phyloP scores from a whole-genome alignment of 139 green algal genomes.

The Chlamydomonas incerta region DNA sequence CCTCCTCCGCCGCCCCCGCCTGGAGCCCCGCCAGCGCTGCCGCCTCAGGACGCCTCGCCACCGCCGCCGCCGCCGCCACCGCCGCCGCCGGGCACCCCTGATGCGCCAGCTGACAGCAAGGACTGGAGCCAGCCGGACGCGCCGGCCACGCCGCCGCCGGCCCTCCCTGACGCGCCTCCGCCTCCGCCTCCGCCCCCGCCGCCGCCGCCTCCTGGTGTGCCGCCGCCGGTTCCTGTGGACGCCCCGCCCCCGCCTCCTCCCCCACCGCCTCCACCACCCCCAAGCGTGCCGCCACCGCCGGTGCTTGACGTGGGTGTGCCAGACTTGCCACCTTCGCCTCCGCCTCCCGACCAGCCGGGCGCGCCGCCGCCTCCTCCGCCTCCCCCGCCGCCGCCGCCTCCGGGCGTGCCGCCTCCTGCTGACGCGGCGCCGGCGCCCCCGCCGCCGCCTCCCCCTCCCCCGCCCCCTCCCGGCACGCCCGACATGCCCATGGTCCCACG shows the following conservation, averaged over 20 bases:
- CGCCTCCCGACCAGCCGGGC: background rate
- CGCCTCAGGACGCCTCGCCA: background rate
- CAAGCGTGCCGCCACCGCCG: background rate
- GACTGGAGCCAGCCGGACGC: too few species aligned
- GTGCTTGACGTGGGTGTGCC: background rate
- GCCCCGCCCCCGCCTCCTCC: background rate
- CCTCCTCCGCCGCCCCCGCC: constrained; percentile 12
- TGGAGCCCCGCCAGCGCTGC: background rate
- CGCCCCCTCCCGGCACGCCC: background rate
- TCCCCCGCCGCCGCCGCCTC: background rate
- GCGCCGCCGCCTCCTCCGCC: background rate
- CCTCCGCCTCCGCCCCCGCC: background rate
- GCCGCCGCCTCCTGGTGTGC: background rate
- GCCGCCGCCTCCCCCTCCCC: background rate
- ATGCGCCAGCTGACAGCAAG: background rate
- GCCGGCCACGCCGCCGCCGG: background rate
- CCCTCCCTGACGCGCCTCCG: background rate
- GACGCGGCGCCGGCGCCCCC: background rate
- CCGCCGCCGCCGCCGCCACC: background rate
- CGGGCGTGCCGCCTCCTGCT: background rate
- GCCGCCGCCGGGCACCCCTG: background rate
- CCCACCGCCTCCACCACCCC: background rate
- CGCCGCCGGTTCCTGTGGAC: background rate
- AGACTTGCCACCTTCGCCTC: background rate
- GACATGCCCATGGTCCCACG: background rate